Evolutionary conservation across 2,329 filamentous ascomycete genomes (phyloP).

Genomic region (Nemania bipapillata): DNA sequence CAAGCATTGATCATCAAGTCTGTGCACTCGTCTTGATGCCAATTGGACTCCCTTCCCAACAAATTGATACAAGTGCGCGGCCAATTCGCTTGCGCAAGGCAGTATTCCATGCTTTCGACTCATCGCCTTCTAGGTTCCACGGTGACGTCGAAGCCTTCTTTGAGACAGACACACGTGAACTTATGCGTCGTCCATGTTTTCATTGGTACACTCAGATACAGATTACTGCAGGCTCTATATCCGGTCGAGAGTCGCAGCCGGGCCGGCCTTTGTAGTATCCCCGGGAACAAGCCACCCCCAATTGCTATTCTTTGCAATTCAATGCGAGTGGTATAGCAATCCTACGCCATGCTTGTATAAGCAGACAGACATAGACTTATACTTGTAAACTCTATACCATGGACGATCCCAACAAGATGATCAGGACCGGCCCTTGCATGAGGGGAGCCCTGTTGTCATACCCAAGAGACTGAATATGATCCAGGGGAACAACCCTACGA

Average conservation of each 20-base stretch:
- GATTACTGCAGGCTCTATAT: constrained; percentile 28
- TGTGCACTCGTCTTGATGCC: constrained; percentile 21
- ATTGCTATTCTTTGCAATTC: constrained; percentile 20
- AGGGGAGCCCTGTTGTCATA: constrained; percentile 45
- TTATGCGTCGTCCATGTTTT: neutral
- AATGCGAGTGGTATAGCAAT: constrained; percentile 10
- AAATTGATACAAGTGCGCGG: constrained; percentile 5
- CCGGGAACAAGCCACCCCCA: constrained; percentile 36
- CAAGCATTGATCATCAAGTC: constrained; percentile 12
- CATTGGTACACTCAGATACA: constrained; percentile 1
- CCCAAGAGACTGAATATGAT: constrained; percentile 42
- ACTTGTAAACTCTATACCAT: constrained; percentile 6
- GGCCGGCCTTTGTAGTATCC: constrained; percentile 20
- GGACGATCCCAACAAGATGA: constrained; percentile 31
- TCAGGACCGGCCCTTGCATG: constrained; percentile 46
- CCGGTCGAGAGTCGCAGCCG: constrained; percentile 23
- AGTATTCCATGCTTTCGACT: constrained; percentile 1
- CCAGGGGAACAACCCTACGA: constrained; percentile 21
- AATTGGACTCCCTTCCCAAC: constrained; percentile 11
- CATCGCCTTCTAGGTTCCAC: constrained; percentile 11
- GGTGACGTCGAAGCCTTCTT: constrained; percentile 33
- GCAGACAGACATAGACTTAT: constrained; percentile 26
- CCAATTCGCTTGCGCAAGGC: constrained; percentile 17
- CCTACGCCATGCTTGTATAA: constrained; percentile 24
- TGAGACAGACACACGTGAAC: constrained; percentile 28